Base-by-base conservation (phyloP, 495 filamentous ascomycete genomes). In the Cairneyella variabilis region DNA sequence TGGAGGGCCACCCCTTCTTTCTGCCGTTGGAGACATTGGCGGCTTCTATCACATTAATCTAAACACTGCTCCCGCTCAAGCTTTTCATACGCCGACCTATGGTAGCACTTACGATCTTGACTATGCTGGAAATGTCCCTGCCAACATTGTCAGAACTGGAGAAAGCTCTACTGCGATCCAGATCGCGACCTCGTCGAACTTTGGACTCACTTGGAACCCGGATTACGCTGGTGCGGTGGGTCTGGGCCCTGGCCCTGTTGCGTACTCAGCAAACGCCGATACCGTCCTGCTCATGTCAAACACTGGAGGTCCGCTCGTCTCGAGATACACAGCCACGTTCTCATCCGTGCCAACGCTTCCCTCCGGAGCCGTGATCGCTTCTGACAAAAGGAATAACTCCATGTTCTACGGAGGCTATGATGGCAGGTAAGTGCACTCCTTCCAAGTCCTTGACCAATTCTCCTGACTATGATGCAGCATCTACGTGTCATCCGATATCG, bases 11-110 rank as follows among this genome's bases (percentile, higher is more conserved):
- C 75, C 78, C 36, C 71, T 84, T 3, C 62, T 83, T 2, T 77
- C 68, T 10, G 80, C 77, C 0, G 72, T 85, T 1, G 82, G 81
- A 5, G 82, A 85, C 55, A 73, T 77, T 62, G 74, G 73, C 45
- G 82, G 80, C 3, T 84, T 83, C 57, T 72, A 60, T 21, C 67
- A 71, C 51, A 63, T 56, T 18, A 71, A 67, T 39, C 66, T 84
- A 7, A 69, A 69, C 41, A 71, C 64, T 3, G 66, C 77, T 2
- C 80, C 78, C 1, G 51, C 68, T 17, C 71, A 67, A 0, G 68
- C 69, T 12, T 81, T 78, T 66, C 72, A 74, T 58, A 70, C 61
- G 6, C 79, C 79, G 3, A 69, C 63, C 38, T 83, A 71, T 62
- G 65, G 76, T 2, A 74, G 69, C 8, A 71, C 73, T 18, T 70